Base-by-base conservation (phyloP, 2,329 filamentous ascomycete species). In the Pestalotiopsis sp. region DNA sequence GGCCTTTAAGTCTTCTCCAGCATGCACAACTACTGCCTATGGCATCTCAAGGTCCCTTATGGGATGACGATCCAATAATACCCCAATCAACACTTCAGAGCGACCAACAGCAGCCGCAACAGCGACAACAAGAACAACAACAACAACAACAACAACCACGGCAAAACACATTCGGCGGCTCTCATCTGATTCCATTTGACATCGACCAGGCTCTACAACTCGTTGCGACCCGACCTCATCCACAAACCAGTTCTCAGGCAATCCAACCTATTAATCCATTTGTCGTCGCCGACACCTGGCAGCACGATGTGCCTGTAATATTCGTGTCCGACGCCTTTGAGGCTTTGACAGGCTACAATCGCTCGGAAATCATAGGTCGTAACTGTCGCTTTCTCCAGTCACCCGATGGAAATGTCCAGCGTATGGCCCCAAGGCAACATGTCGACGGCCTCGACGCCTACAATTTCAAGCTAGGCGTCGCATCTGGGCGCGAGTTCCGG, bases 371-470 rank as follows among this genome's bases (percentile, higher is more conserved):
- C 69, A 83, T 96, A 11, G 94, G 93, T n/a, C 86, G 92, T 69
- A 97, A 97, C 75, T 97, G 95, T 79, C 92, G 94, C 14, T 97
- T 97, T 75, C 85, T 97, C n/a, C 95, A 97, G 78, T 91, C 92
- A 0, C 94, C 94, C 0, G 90, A 94, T 72, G 94, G 94, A 7
- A 91, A 92, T 71, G 91, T 97, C 1, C 87, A 93, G 74, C 85
- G 91, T 2, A 93, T 94, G 2, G 83, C 90, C 4, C 90, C 90
- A 73, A 87, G 94, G 68, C 92, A 94, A 75, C 97, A 96, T 75
- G 93, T 95, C 57, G 94, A 97, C 74, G 92, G 95, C 72, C 87
- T 92, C 68, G 92, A 93, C 0, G 92, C 96, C 1, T 87, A 89
- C 69, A 93, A 93, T 72, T 82, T 97, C 62, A 96, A 94, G 78